These are phyloP conservation scores for Bombardia bombarda DNA, from an alignment of 495 filamentous ascomycete genomes.

Conservation along the genomic window DNA sequence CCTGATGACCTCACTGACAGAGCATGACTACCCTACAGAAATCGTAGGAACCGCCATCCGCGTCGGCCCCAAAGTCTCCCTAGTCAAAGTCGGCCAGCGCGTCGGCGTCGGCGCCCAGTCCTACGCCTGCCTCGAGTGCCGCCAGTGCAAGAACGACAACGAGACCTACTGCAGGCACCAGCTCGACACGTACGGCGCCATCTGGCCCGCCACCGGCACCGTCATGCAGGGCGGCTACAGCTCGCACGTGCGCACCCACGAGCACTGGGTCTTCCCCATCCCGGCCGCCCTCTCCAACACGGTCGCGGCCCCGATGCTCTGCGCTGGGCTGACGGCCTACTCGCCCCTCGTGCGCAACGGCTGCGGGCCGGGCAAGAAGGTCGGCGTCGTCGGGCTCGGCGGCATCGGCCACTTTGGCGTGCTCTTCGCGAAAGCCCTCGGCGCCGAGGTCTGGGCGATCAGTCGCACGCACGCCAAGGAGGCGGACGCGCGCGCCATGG, in stretches of 20 bases:
- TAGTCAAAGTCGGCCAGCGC: conserved; percentile 45
- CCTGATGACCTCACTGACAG: background rate
- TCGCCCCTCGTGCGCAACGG: conserved; percentile 69
- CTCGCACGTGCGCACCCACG: conserved; percentile 45
- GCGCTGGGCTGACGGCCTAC: conserved; percentile 77
- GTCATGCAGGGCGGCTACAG: conserved; percentile 49
- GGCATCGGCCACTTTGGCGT: conserved; percentile 69
- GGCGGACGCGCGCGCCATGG: conserved; percentile 57
- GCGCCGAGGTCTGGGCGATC: conserved; percentile 64
- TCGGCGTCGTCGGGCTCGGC: conserved; percentile 65
- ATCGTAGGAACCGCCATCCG: conserved; percentile 42
- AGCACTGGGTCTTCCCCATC: conserved; percentile 66
- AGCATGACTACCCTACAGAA: conserved; percentile 16
- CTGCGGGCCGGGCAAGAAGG: conserved; percentile 70
- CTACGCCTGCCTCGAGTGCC: conserved; percentile 46
- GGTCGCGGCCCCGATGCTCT: conserved; percentile 79
- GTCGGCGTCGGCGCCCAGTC: conserved; percentile 53
- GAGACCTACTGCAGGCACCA: conserved; percentile 50
- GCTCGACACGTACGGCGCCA: conserved; percentile 48
- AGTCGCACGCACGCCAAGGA: conserved; percentile 61
- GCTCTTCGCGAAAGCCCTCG: conserved; percentile 62
- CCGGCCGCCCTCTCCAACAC: conserved; percentile 61
- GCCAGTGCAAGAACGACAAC: conserved; percentile 51
- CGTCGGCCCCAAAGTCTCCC: conserved; percentile 49
- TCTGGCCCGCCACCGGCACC: conserved; percentile 46